Evolutionary conservation across 805 yeast genomes (phyloP).

Genomic region (Middelhovenomyces tepae): DNA sequence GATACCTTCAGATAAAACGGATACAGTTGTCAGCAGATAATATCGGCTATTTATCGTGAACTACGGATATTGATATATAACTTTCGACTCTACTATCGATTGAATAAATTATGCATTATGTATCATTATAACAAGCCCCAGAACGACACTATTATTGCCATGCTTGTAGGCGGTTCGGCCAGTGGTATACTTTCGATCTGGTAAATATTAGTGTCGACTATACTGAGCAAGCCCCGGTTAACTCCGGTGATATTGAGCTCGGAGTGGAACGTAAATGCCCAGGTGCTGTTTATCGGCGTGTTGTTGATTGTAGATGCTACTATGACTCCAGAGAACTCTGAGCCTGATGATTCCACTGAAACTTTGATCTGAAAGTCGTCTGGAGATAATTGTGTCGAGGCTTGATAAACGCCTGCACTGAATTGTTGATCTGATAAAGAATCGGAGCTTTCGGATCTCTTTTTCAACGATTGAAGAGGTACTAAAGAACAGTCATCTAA

Average conservation of each 20-base stretch:
- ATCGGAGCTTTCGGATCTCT: background rate
- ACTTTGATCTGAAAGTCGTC: background rate
- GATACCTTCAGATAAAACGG: too few species aligned
- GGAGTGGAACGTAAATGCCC: constrained; percentile 1
- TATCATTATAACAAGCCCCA: background rate
- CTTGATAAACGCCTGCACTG: background rate
- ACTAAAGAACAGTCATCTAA: background rate
- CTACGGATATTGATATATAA: too few species aligned
- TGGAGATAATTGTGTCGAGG: background rate
- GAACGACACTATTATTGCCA: background rate
- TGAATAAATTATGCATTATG: too few species aligned
- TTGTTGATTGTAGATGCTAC: background rate
- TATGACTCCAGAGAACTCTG: background rate
- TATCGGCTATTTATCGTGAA: too few species aligned
- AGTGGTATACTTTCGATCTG: background rate
- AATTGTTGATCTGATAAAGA: background rate
- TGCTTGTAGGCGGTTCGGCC: constrained; percentile 1
- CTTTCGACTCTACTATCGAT: too few species aligned
- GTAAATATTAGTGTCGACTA: background rate
- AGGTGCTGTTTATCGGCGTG: background rate
- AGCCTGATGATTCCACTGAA: background rate
- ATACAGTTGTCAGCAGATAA: too few species aligned
- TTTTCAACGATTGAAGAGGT: background rate
- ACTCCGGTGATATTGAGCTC: constrained; percentile 1
- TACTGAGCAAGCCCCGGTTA: background rate